These are phyloP conservation scores for Daldinia concentrica DNA, from an alignment of 495 filamentous ascomycete species.

Conservation along the genomic window DNA sequence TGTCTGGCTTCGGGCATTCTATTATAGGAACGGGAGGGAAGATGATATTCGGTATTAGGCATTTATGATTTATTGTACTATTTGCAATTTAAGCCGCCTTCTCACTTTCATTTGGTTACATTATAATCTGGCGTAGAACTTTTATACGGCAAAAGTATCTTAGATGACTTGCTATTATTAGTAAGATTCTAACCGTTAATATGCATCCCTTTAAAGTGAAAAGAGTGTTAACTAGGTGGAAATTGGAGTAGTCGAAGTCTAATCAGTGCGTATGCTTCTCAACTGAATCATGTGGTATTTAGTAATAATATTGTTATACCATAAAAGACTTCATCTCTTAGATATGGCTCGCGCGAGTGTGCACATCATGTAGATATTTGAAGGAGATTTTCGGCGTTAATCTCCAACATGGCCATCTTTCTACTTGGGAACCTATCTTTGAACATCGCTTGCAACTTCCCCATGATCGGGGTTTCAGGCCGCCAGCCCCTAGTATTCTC, in stretches of 20 bases:
- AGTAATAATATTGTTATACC: neutral
- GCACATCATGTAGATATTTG: neutral
- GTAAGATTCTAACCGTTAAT: too few species aligned
- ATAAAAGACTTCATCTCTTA: neutral
- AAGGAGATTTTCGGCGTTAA: too few species aligned
- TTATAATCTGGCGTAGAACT: neutral
- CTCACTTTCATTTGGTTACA: neutral
- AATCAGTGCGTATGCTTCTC: too few species aligned
- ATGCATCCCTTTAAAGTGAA: too few species aligned
- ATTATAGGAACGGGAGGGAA: neutral
- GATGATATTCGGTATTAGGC: neutral
- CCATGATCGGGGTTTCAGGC: neutral
- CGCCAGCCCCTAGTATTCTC: neutral
- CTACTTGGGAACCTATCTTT: neutral
- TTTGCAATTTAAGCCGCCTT: neutral
- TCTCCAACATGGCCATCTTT: neutral
- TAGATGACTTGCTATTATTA: too few species aligned
- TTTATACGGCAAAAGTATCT: too few species aligned
- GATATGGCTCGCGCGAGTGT: too few species aligned
- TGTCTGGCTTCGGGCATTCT: slow-evolving; percentile 2
- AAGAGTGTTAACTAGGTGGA: too few species aligned
- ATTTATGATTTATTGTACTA: neutral
- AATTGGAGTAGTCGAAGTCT: too few species aligned
- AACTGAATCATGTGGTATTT: neutral
- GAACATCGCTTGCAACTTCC: neutral